Evolutionary conservation across 129 eudicot species (phyloP).

Genomic region (Lactuca saligna): DNA sequence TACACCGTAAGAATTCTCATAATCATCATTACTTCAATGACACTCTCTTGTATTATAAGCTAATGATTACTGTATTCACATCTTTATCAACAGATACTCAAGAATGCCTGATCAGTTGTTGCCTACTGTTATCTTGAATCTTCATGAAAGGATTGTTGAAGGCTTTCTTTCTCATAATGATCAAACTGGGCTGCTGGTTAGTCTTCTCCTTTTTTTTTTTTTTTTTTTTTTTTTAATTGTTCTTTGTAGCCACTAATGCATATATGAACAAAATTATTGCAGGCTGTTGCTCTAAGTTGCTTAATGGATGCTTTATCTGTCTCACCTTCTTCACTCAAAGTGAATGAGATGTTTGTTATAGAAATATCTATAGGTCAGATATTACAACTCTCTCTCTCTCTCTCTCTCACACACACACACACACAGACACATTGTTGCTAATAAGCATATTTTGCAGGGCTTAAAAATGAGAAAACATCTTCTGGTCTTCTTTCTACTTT

Average conservation of each 20-base stretch:
- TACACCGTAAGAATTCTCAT: constrained; percentile 75
- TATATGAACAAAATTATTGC: constrained; percentile 23
- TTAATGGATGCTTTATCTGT: constrained; percentile 73
- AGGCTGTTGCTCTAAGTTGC: constrained; percentile 80
- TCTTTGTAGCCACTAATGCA: not conserved
- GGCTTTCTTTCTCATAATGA: constrained; percentile 57
- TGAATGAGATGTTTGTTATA: constrained; percentile 59
- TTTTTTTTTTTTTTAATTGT: not conserved
- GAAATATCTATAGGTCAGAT: constrained; percentile 66
- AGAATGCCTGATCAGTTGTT: constrained; percentile 80
- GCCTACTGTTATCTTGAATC: constrained; percentile 58
- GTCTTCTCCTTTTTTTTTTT: constrained; percentile 24
- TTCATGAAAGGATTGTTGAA: constrained; percentile 58
- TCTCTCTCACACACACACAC: not conserved
- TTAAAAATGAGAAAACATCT: constrained; percentile 31
- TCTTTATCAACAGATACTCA: constrained; percentile 57
- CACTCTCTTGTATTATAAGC: not conserved
- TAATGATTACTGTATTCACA: constrained; percentile 3
- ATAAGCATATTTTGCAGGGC: constrained; percentile 41
- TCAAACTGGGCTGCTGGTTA: constrained; percentile 75
- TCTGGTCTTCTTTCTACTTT: constrained; percentile 68
- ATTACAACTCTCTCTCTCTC: too few relatives aligned
- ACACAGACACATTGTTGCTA: not conserved
- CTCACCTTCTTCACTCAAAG: constrained; percentile 67
- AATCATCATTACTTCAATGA: not conserved